Base-by-base conservation (phyloP, 495 filamentous ascomycete genomes). In the Alectoria sarmentosa region DNA sequence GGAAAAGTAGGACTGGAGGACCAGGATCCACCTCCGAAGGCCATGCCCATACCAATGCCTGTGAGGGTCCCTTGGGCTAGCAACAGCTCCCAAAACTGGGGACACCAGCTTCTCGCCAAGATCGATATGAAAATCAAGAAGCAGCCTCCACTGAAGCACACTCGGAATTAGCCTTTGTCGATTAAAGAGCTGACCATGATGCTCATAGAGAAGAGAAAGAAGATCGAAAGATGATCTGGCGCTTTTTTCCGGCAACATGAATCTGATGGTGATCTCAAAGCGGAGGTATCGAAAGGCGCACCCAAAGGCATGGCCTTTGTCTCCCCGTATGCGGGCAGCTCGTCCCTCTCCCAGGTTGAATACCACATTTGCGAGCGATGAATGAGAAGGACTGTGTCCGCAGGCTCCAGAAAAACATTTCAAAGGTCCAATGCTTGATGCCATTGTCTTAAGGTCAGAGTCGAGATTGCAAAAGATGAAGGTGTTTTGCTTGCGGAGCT, bases 61-160 rank as follows among this genome's bases (percentile, higher is more conserved):
- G 82, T 82, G 9, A 82, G 80, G 17, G 93, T 62, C 0, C 90
- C 92, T 70, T 96, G 92, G 0, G 90, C 81, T 0, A 96, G 80
- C 59, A 96, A 82, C 0, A 96, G 70, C 64, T 93, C 90, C 84
- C 86, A 94, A 79, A n/a, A 83, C 46, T 77, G 65, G 2, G 78
- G 86, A 28, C 84, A 84, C 11, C 84, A 73, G 3, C 85, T 86
- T 2, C 88, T 87, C 64, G 84, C 79, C 73, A 94, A 90, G 60
- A 91, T 84, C 58, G 86, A 84, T n/a, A n/a, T 23, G 88, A 85
- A 49, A 62, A 84, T 79, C 42, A 92, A 69, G 1, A 80, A 61
- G 2, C 81, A 79, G 14, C 89, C 89, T 13, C 73, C 60, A 0
- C 78, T 62, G 59, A 89, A 79, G 13, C 49, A 52, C 13, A 37